Evolutionary conservation across 331 rosid genomes (phyloP), one percentile per base, ranked within the genome.

Genomic region (Pyracantha coccinea): DNA sequence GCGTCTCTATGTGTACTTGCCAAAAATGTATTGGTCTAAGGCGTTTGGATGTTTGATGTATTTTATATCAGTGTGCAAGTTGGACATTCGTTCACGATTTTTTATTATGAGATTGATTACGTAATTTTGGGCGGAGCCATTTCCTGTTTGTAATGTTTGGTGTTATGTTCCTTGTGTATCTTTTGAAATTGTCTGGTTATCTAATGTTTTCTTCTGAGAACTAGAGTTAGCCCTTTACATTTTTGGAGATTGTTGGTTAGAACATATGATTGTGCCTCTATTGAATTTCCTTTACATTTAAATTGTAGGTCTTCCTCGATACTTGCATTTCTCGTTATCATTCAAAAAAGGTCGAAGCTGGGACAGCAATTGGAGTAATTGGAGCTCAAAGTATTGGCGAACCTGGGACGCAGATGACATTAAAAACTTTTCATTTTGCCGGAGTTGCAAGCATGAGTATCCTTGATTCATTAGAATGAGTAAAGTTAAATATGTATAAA

Each of bases 381-480:
- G 98, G 98, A 79, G 98, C 96, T 78, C 97, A 91, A 81, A 94
- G 98, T 87, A 94, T 94, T 82, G 98, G 98, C 75, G 98, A 94
- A 66, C 98, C 98, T 69, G 98, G 98, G 86, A 91, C 98, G 28
- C 98, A 94, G 78, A 91, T 94, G 98, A 91, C 97, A 55, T 77
- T 93, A 75, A 93, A 91, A 87, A 93, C 96, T 73, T 94, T 94
- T 80, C 98, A 94, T 83, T 91, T 91, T 83, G 98, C 98, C 75
- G 98, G 98, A 83, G 97, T 94, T 88, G 97, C 97, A 61, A 94
- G 98, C 98, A 94, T 94, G 97, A 94, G 97, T 94, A 93, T 93
- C 96, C 93, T 93, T 88, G 57, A 87, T 53, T 52, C 17, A 47
- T 76, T 66, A 66, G 71, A 73, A 19, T 73, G 50, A 60, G 58